Conservation (phyloP, 305 asterid species). For the Euphrasia arctica region DNA sequence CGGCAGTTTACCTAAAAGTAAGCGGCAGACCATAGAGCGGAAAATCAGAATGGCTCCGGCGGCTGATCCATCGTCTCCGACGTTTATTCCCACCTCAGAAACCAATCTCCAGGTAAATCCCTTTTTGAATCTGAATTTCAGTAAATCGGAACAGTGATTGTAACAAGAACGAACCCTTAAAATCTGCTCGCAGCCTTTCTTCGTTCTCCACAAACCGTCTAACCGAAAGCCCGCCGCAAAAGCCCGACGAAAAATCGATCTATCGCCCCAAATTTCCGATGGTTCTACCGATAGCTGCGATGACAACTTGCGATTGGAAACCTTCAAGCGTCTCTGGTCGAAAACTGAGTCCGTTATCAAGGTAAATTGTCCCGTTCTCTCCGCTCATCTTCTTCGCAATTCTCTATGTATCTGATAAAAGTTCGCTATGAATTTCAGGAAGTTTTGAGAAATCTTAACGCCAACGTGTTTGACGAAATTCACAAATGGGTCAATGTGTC, state of each 20-base stretch:
- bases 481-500: conserved; percentile 65
- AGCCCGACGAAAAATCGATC: conserved; percentile 49
- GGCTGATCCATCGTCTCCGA: conserved; percentile 33
- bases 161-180: background rate
- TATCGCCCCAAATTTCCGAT: conserved; percentile 34
- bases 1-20: conserved; percentile 14
- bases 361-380: conserved; percentile 31
- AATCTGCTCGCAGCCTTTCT: conserved; percentile 61
- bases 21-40: background rate
- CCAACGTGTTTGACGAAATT: conserved; percentile 58
- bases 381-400: background rate
- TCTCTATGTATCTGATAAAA: background rate
- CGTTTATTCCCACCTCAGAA: conserved; percentile 27
- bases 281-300: conserved; percentile 22
- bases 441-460: conserved; percentile 59
- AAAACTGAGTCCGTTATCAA: conserved; percentile 56
- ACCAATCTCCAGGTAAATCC: conserved; percentile 52
- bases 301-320: conserved; percentile 41
- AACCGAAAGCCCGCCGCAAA: conserved; percentile 44
- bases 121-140: background rate
- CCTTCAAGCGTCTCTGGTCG: conserved; percentile 64
- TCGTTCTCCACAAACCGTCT: conserved; percentile 71
- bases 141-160: conserved; percentile 9
- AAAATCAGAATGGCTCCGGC: conserved; percentile 38
- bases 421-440: conserved; percentile 41